Evolutionary conservation across 495 filamentous ascomycete genomes (phyloP).

Genomic region (Neurospora sp.): DNA sequence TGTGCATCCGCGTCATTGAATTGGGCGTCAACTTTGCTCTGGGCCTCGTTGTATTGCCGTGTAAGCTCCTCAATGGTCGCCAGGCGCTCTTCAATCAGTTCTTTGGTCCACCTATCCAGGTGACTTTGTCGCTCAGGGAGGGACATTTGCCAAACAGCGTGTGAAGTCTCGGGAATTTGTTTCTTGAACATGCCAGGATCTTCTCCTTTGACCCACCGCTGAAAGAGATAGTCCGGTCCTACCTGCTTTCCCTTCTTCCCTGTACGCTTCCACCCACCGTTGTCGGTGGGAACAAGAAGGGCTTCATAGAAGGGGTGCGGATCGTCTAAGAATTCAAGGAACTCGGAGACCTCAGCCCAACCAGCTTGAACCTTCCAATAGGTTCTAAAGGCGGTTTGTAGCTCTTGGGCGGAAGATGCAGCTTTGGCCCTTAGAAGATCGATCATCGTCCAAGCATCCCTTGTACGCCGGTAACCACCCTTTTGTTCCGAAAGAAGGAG

Average conservation of each 20-base stretch:
- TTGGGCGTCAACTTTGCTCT: constrained; percentile 29
- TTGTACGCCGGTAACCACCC: constrained; percentile 13
- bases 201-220: constrained; percentile 45
- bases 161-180: constrained; percentile 9
- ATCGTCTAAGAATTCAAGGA: constrained; percentile 50
- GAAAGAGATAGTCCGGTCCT: constrained; percentile 40
- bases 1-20: constrained; percentile 35
- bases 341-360: constrained; percentile 43
- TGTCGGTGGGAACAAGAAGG: constrained; percentile 34
- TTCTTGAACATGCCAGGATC: constrained; percentile 33
- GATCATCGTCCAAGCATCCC: constrained; percentile 30
- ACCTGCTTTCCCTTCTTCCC: constrained; percentile 39
- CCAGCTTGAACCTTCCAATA: background rate
- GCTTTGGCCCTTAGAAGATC: constrained; percentile 24
- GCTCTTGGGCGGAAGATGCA: constrained; percentile 1
- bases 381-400: constrained; percentile 6
- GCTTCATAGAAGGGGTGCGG: constrained; percentile 47
- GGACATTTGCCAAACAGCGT: constrained; percentile 46
- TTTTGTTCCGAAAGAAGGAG: constrained; percentile 41
- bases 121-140: constrained; percentile 22
- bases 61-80: constrained; percentile 25
- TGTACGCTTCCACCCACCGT: constrained; percentile 30
- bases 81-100: constrained; percentile 41
- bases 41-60: constrained; percentile 31
- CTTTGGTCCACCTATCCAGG: constrained; percentile 36